A percentile compares a stretch with the other conserved stretches of the same genome.
phyloP scores from a whole-genome alignment of 768 basidiomycete species.

The Mycena leptocephala region DNA sequence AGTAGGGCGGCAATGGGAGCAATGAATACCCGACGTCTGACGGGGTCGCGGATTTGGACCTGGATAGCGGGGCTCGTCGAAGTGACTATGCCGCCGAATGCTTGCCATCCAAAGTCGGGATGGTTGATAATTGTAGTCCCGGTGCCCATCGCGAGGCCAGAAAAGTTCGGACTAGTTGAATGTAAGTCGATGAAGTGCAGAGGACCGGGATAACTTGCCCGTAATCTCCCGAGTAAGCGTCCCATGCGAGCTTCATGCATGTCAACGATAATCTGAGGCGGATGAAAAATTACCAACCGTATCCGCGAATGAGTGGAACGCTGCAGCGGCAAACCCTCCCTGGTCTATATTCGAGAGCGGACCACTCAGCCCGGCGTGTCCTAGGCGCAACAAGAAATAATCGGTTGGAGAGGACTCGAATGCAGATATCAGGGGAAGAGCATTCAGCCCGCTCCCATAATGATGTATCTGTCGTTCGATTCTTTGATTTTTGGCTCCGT shows the following conservation, averaged over 20 bases:
- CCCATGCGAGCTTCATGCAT: constrained; percentile 61
- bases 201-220: constrained; percentile 42
- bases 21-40: constrained; percentile 67
- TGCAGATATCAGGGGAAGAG: constrained; percentile 67
- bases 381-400: constrained; percentile 67
- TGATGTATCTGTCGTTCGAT: constrained; percentile 74
- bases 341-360: constrained; percentile 72
- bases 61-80: constrained; percentile 58
- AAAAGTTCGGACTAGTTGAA: constrained; percentile 61
- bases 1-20: constrained; percentile 65
- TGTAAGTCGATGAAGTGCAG: background rate
- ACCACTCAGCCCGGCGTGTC: constrained; percentile 67
- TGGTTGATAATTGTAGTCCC: constrained; percentile 66
- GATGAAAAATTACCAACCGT: constrained; percentile 44
- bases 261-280: background rate
- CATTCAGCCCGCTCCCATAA: constrained; percentile 72
- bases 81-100: constrained; percentile 67
- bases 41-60: constrained; percentile 63
- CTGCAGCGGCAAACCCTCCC: constrained; percentile 72
- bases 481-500: constrained; percentile 68
- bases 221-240: constrained; percentile 73
- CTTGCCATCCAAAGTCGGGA: constrained; percentile 75
- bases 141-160: constrained; percentile 68
- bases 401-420: constrained; percentile 65
- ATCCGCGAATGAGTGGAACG: constrained; percentile 73